Evolutionary conservation across 768 basidiomycete species (phyloP).

Genomic region (Boletus insuetus): DNA sequence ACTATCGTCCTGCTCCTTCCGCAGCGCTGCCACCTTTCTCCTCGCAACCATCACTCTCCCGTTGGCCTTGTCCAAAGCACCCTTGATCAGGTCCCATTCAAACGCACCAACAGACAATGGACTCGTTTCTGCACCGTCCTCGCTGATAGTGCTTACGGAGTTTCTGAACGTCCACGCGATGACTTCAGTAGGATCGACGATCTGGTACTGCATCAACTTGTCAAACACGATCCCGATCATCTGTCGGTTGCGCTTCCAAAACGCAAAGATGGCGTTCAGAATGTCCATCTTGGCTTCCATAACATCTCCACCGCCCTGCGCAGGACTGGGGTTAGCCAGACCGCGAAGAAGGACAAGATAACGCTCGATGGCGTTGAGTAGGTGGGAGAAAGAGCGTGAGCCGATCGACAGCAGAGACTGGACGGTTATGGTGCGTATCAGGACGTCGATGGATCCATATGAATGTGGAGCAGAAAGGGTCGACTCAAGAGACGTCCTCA

Average conservation of each 20-base stretch:
- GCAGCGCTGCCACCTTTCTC: conserved; percentile 66
- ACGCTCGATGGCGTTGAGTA: conserved; percentile 95
- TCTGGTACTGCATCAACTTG: conserved; percentile 98
- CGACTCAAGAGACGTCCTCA: conserved; percentile 60
- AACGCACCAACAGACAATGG: conserved; percentile 48
- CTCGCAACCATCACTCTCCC: conserved; percentile 80
- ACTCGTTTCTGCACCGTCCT: conserved; percentile 32
- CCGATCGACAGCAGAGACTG: conserved; percentile 92
- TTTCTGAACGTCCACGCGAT: conserved; percentile 79
- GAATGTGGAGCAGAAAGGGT: conserved; percentile 53
- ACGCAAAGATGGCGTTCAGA: conserved; percentile 64
- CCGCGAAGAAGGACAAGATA: conserved; percentile 77
- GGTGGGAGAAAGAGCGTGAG: conserved; percentile 94
- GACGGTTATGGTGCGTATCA: conserved; percentile 74
- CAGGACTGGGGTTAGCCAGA: conserved; percentile 38
- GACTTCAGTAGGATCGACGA: conserved; percentile 91
- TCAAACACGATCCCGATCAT: conserved; percentile 93
- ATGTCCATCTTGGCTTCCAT: conserved; percentile 67
- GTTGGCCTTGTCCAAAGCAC: conserved; percentile 86
- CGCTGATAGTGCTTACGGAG: conserved; percentile 38
- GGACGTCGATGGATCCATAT: conserved; percentile 56
- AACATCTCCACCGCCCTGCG: conserved; percentile 33
- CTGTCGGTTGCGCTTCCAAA: conserved; percentile 84
- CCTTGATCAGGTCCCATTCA: conserved; percentile 85
- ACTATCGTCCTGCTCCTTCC: conserved; percentile 88